phyloP scores from a whole-genome alignment of 106 monocot genomes.

The Dactylorhiza incarnata region DNA sequence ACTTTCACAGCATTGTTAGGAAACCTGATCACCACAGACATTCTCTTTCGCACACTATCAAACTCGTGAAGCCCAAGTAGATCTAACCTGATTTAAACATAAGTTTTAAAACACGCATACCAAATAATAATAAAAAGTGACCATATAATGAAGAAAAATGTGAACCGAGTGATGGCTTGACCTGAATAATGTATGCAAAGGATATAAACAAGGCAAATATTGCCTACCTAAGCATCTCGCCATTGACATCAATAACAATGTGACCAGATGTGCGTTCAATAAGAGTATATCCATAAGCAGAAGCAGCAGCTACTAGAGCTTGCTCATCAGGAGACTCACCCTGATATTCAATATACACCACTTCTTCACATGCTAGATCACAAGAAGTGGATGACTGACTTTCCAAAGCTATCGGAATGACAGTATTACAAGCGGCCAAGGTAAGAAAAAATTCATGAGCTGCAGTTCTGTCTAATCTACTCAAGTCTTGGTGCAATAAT shows the following conservation, averaged over 20 bases:
- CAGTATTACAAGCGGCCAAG: conserved; percentile 93
- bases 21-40: conserved; percentile 95
- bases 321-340: conserved; percentile 99
- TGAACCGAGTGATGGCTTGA: not conserved
- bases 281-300: conserved; percentile 87
- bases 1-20: conserved; percentile 78
- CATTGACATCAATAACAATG: conserved; percentile 81
- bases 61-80: conserved; percentile 97
- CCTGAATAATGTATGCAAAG: not conserved
- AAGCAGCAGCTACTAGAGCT: conserved; percentile 86
- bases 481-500: conserved; percentile 49
- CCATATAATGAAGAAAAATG: not conserved
- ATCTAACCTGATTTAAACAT: conserved; percentile 67
- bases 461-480: conserved; percentile 55
- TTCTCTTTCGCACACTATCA: conserved; percentile 96
- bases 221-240: conserved; percentile 70
- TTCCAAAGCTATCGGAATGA: conserved; percentile 63
- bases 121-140: not conserved
- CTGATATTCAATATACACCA: conserved; percentile 66
- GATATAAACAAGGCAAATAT: not conserved
- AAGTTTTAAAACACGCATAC: conserved; percentile 4
- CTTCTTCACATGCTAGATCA: conserved; percentile 38
- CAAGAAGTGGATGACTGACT: conserved; percentile 21
- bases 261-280: conserved; percentile 94
- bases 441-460: conserved; percentile 95